Evolutionary conservation across 2,329 filamentous ascomycete species (phyloP), one percentile per base, ranked within the genome.

Genomic region (Aspergillus latus): DNA sequence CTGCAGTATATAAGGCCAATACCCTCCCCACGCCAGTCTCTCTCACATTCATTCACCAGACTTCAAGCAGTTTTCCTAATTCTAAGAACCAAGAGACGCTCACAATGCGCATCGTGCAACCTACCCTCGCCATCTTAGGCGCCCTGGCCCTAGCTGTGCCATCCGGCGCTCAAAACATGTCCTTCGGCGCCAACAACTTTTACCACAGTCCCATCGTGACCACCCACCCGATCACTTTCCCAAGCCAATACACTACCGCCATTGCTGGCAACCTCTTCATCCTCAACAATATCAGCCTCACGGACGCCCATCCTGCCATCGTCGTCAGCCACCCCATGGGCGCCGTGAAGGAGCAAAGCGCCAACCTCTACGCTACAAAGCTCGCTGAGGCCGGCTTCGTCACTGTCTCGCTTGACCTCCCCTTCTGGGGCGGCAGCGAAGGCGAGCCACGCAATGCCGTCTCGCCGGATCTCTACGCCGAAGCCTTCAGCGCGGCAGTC

Each of bases 281-380:
- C 15, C 15, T 9, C n/a, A 43, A 21, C 16, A 43, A 43, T 11
- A 7, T 26, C 40, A 43, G 16, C 40, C 15, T 7, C 5, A 40
- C 4, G 6, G 16, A 7, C 42, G 8, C 21, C 42, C 10, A 2
- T 13, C 65, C 66, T 3, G 64, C 60, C 13, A 54, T 69, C 30
- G 48, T 69, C 28, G 54, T 68, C 29, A 58, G 60, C 28, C 67
- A 68, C 49, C 66, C 67, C 1, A 64, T 66, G 62, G 64, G 62
- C 9, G 62, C 61, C 3, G 63, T 67, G 26, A 66, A 69, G 34
- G 67, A 70, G 54, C 66, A 70, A 36, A 62, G 58, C 34, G 61
- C 66, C 0, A 65, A 63, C 34, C 59, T 65, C 1, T 66, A 67
- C 34, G 64, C 64, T 21, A 62, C 59, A 1, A 63, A 62, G 29